Conservation (phyloP, 148 eudicot genomes). For the Heliamphora exappendiculata region DNA sequence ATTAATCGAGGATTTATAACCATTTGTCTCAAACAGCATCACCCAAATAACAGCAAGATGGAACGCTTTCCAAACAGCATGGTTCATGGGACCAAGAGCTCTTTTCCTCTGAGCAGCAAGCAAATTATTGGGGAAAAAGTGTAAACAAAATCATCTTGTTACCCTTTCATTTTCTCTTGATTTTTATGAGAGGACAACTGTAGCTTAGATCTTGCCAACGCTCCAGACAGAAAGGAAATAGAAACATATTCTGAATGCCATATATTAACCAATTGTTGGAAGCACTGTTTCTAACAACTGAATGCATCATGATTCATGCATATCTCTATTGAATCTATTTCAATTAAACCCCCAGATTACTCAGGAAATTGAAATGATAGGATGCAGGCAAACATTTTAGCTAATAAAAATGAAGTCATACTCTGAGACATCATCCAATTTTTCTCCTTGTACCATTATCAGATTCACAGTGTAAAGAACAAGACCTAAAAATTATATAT, state of each 20-base stretch:
- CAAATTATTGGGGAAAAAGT: not conserved
- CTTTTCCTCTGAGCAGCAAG: not conserved
- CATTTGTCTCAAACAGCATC: not conserved
- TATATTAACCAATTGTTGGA: not conserved
- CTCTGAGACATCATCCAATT: not conserved
- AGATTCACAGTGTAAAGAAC: not conserved
- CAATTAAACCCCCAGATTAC: not conserved
- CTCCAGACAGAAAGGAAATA: not conserved
- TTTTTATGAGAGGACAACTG: not conserved
- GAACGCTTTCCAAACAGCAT: not conserved
- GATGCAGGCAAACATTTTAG: not conserved
- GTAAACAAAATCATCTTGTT: not conserved
- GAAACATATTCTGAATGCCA: not conserved
- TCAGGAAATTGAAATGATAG: not conserved
- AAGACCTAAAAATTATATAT: too few species aligned
- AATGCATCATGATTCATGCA: not conserved
- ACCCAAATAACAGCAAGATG: not conserved
- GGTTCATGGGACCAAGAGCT: not conserved
- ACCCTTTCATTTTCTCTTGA: not conserved
- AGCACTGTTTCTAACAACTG: not conserved
- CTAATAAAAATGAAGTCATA: not conserved
- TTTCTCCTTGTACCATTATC: not conserved
- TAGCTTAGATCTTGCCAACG: not conserved
- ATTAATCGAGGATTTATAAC: not conserved
- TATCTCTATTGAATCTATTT: not conserved